Base-by-base conservation (phyloP, 495 filamentous ascomycete species). In the Penicillium waksmanii region DNA sequence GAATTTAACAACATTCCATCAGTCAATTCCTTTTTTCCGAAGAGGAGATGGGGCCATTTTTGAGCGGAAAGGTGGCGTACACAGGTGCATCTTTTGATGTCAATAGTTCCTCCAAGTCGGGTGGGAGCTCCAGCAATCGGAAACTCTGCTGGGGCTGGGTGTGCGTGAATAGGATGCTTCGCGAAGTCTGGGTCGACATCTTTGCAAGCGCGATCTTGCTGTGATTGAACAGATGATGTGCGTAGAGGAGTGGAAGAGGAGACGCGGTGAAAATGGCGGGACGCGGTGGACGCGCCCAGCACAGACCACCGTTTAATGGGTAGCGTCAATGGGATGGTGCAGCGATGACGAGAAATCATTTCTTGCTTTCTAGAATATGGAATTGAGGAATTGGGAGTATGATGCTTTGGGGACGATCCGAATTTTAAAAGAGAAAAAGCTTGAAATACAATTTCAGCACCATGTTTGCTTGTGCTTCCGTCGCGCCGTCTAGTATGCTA, bases 71-170 rank as follows among this genome's bases (percentile, higher is more conserved):
- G 17, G 15, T 17, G 31, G 78, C 81, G 65, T 80, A 90, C 87
- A 73, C 74, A 0, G 87, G 84, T 48, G 85, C 80, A 65, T 84
- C 73, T 6, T 81, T 71, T 0, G 85, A 84, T 46, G 86, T 80
- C 11, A 96, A 73, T 7, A 90, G 73, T 12, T 84, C 79, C 10
- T 91, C 80, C 9, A 96, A 73, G 21, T 92, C 88, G 8, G 87
- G 80, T 3, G 92, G 87, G 1, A 97, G 83, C 70, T 96, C 93
- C n/a, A 96, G 76, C 11, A 96, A 78, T 31, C 87, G 85, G 70
- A 92, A 89, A 5, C 83, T 82, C 53, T 85, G 75, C 61, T 85
- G 82, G 40, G 81, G 76, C 12, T 82, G 79, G 34, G 78, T 76
- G 62, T 91, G 80, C n/a, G 79, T 80, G 57, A 95, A 85, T 2